Evolutionary conservation across 805 yeast genomes (phyloP), one percentile per base, ranked within the genome.

Genomic region (Cyberlindnera nakhonratchasimensis): DNA sequence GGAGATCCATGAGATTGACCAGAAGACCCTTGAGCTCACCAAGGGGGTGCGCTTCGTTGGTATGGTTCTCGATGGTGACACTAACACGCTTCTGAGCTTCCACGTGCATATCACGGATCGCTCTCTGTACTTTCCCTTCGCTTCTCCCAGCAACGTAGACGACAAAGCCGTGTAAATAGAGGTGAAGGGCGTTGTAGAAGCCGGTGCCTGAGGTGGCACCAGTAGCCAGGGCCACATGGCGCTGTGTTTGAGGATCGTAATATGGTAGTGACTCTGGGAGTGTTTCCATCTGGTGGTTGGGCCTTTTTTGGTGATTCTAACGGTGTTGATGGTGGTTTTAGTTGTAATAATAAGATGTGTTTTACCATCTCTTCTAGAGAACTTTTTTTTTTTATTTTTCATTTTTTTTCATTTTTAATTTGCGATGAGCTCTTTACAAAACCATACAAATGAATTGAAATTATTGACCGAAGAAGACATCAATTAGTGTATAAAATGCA

Each of bases 191-290:
- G 0, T 90, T 80, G 58, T 71, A 83, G 69, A 75, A 86, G 10
- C 96, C 96, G 16, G 85, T 75, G 0, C 95, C 96, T 42, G 83
- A 74, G 53, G 81, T 84, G 6, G 93, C 95, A 2, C 95, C 95
- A 0, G 93, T 82, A 23, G 87, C 78, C 6, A 87, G 65, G 2
- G 86, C 89, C 4, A 84, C 80, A 43, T 79, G 71, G 33, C 86
- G 69, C 21, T 74, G 77, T 3, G 48, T 47, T 1, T 51, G 47
- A 0, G 89, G 89, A 51, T 84, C 67, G 50, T 68, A 63, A 60
- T 80, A 85, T 0, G 93, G 90, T 22, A 81, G 62, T 2, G 64
- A 47, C 35, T 72, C 72, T 6, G 83, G 80, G 13, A 38, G 37
- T 11, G 37, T 33, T 22, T 42, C 37, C 45, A 42, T 38, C 17